phyloP scores from a whole-genome alignment of 2,329 filamentous ascomycete species.

The Tolypocladium album region DNA sequence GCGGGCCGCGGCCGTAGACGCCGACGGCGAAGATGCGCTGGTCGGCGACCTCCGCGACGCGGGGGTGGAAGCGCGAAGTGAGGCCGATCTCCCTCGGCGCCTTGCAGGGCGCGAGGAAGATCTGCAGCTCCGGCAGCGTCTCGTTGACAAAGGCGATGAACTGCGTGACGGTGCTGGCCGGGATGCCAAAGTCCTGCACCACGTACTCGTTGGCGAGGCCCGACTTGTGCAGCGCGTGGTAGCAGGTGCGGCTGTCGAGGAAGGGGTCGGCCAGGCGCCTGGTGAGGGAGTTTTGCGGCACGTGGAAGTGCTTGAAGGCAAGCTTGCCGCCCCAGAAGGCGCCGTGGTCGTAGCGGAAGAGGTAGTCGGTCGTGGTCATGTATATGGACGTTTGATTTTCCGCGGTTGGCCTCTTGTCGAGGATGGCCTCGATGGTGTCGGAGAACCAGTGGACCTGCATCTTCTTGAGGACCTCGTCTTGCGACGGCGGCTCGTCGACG shows the following conservation, averaged over 20 bases:
- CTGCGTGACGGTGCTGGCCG: constrained; percentile 13
- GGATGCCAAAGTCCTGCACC: constrained; percentile 34
- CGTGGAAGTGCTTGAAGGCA: constrained; percentile 39
- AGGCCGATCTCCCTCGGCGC: constrained; percentile 16
- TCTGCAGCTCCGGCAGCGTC: constrained; percentile 17
- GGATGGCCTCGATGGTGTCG: constrained; percentile 14
- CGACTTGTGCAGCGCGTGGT: constrained; percentile 38
- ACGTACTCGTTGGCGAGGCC: constrained; percentile 35
- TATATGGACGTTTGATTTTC: constrained; percentile 11
- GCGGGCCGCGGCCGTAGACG: constrained; percentile 30
- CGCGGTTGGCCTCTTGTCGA: constrained; percentile 13
- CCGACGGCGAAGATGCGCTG: constrained; percentile 32
- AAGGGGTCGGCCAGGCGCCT: constrained; percentile 40
- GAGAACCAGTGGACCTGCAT: constrained; percentile 20
- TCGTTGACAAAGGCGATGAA: constrained; percentile 18
- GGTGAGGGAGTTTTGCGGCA: constrained; percentile 38
- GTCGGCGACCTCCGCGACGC: constrained; percentile 16
- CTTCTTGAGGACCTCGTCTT: constrained; percentile 27
- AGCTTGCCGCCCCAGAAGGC: constrained; percentile 42
- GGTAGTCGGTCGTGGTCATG: constrained; percentile 39
- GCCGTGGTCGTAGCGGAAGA: constrained; percentile 46
- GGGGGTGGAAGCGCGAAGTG: constrained; percentile 20
- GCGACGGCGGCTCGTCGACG: constrained; percentile 28
- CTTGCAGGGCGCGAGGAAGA: constrained; percentile 18
- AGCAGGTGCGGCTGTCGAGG: constrained; percentile 40